These are phyloP conservation scores for Raffaelea albimanens DNA, from an alignment of 2,329 filamentous ascomycete genomes.

Conservation along the genomic window DNA sequence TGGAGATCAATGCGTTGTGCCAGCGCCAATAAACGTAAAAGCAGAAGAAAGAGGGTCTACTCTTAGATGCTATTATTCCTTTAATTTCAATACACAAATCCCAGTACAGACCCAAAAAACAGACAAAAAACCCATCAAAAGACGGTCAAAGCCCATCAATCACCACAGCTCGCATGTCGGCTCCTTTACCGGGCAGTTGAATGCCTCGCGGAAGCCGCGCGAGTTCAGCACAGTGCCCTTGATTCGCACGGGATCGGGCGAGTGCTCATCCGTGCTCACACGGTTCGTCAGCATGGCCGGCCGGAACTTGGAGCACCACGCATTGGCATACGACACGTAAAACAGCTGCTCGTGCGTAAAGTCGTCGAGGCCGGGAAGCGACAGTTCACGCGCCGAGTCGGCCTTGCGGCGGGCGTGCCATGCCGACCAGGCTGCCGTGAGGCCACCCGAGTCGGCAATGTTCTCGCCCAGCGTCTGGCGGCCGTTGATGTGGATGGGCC, in stretches of 20 bases:
- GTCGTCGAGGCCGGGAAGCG: constrained; percentile 48
- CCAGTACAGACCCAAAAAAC: too few species aligned
- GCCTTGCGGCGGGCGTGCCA: constrained; percentile 49
- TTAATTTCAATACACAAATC: too few species aligned
- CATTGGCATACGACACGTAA: constrained; percentile 55
- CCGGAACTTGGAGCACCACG: constrained; percentile 58
- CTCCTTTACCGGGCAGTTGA: constrained; percentile 55
- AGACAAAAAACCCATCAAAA: too few species aligned
- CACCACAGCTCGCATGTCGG: constrained; percentile 64
- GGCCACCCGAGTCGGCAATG: constrained; percentile 60
- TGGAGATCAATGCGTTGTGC: too few species aligned
- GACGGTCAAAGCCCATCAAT: too few species aligned
- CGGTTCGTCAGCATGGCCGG: constrained; percentile 46
- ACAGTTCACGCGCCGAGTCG: background rate
- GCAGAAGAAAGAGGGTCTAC: too few species aligned
- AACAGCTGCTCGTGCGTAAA: constrained; percentile 63
- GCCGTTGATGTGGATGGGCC: constrained; percentile 52
- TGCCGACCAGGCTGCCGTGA: constrained; percentile 52
- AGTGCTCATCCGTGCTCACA: constrained; percentile 56
- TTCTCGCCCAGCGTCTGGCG: constrained; percentile 58
- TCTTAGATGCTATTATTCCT: too few species aligned
- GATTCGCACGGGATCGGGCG: constrained; percentile 53
- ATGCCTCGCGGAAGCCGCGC: constrained; percentile 56
- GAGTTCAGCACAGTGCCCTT: constrained; percentile 58
- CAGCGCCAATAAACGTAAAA: too few species aligned